Conservation (phyloP, 2,329 filamentous ascomycete genomes). For the Talaromyces verruculosus region DNA sequence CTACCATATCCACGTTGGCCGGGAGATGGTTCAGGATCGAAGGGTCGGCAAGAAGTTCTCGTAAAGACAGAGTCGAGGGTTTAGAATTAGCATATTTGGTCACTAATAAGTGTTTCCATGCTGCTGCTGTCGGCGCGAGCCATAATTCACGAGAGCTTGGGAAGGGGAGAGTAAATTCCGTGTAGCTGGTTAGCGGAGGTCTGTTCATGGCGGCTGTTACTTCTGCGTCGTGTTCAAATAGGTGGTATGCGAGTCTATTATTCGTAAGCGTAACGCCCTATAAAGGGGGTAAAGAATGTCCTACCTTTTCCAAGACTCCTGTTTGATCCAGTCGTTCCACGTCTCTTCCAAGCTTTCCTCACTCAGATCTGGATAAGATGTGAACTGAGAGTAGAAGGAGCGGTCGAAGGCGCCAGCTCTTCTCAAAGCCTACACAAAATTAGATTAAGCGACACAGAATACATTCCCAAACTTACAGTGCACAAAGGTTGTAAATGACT, state of each 20-base stretch:
- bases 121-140: background rate
- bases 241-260: background rate
- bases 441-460: background rate
- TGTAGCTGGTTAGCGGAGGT: background rate
- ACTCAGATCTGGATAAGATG: background rate
- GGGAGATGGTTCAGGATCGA: background rate
- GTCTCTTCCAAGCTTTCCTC: background rate
- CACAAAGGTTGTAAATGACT: background rate
- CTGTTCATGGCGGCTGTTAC: background rate
- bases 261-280: background rate
- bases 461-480: background rate
- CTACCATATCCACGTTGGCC: background rate
- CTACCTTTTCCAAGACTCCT: background rate
- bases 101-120: background rate
- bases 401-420: background rate
- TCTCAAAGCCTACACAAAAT: background rate
- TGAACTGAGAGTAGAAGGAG: background rate
- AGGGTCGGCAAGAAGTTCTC: background rate
- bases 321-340: background rate
- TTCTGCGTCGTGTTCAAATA: background rate
- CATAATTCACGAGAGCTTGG: background rate
- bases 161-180: background rate
- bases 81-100: background rate
- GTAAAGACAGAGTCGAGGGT: background rate
- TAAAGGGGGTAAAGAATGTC: background rate